Percentiles rank a stretch among this genome's conserved stretches.
phyloP scores from a whole-genome alignment of 345 rosid genomes.

The Theobroma cacao region DNA sequence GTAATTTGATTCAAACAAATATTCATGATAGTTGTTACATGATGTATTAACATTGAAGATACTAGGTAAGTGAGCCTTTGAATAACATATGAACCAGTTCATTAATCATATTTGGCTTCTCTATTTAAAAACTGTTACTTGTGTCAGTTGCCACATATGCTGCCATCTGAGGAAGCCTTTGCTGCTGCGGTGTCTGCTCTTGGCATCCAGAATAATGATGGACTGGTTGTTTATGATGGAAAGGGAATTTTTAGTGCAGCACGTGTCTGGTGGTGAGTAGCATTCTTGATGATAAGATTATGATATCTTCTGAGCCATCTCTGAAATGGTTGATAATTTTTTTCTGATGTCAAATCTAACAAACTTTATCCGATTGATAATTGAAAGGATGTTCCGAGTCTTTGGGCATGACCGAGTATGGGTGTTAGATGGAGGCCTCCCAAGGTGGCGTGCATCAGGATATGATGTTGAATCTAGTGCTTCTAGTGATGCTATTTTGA shows the following conservation, averaged over 20 bases:
- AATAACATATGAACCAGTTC: neutral
- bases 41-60: neutral
- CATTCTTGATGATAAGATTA: constrained; percentile 6
- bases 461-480: constrained; percentile 99
- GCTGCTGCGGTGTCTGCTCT: constrained; percentile 96
- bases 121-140: constrained; percentile 10
- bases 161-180: constrained; percentile 95
- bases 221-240: constrained; percentile 94
- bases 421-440: constrained; percentile 98
- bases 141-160: constrained; percentile 93
- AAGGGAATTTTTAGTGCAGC: constrained; percentile 98
- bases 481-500: constrained; percentile 88
- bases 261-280: constrained; percentile 98
- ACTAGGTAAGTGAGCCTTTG: neutral
- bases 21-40: neutral
- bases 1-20: neutral
- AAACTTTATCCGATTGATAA: neutral
- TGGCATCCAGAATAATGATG: constrained; percentile 86
- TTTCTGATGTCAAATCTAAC: constrained; percentile 14
- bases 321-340: neutral
- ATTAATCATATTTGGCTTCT: neutral
- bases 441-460: constrained; percentile 97
- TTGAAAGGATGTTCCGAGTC: constrained; percentile 88
- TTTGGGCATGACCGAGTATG: constrained; percentile 90
- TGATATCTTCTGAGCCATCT: neutral